These are phyloP conservation scores for Chlorophyllum brunneum DNA, from an alignment of 768 basidiomycete genomes.

Conservation along the genomic window DNA sequence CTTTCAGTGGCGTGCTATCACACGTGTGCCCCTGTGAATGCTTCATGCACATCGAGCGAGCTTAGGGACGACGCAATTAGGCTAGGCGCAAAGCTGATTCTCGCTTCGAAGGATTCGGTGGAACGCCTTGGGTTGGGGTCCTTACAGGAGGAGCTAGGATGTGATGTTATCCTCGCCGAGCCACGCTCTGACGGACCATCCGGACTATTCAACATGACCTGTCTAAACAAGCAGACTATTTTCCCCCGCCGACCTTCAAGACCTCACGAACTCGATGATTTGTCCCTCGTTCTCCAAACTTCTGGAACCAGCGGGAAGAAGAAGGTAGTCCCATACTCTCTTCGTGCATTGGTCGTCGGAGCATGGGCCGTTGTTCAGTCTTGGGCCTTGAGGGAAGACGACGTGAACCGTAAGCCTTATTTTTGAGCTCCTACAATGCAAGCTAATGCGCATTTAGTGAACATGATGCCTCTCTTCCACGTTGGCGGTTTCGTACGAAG, in stretches of 20 bases:
- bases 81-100: conserved; percentile 34
- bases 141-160: conserved; percentile 31
- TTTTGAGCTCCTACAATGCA: neutral
- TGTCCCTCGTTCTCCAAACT: conserved; percentile 54
- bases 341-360: conserved; percentile 39
- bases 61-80: conserved; percentile 38
- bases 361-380: conserved; percentile 40
- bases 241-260: conserved; percentile 22
- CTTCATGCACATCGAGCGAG: conserved; percentile 40
- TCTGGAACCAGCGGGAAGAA: conserved; percentile 57
- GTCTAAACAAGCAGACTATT: conserved; percentile 19
- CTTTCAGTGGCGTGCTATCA: conserved; percentile 39
- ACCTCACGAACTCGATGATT: conserved; percentile 37
- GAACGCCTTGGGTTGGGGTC: conserved; percentile 32
- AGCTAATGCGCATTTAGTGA: conserved; percentile 23
- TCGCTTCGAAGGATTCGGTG: conserved; percentile 37
- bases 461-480: conserved; percentile 57
- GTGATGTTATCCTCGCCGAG: conserved; percentile 35
- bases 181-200: conserved; percentile 29
- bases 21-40: conserved; percentile 45
- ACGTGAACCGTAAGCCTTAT: conserved; percentile 41
- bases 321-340: conserved; percentile 44
- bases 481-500: conserved; percentile 60
- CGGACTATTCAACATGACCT: conserved; percentile 37
- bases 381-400: conserved; percentile 33